Evolutionary conservation across 768 basidiomycete species (phyloP), one percentile per base, ranked within the genome.

Genomic region (Mycena epipterygia): DNA sequence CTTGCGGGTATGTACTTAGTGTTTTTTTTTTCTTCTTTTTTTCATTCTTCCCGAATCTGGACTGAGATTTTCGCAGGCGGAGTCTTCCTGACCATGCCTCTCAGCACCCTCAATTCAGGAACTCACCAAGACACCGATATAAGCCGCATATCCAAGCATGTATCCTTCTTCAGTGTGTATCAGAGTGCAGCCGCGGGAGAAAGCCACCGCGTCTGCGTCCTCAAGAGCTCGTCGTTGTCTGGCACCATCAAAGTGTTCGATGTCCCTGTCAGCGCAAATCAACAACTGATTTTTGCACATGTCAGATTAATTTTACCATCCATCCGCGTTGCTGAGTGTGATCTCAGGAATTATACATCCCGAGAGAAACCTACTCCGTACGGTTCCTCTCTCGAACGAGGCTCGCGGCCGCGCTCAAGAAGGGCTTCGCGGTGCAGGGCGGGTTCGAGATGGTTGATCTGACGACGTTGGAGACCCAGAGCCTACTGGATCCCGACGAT

Each of bases 241-340:
- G 91, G 89, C 62, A 93, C 93, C 21, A 91, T 94, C 81, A 93
- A 93, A 81, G 86, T 89, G 2, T 85, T 93, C 68, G 93, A 94
- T 23, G 60, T 86, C 89, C 2, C 84, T 93, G 67, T 73, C 37
- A 49, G 7, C 44, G 37, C 27, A 39, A 27, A 56, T 30, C 37
- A 64, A 3, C 52, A 57, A 1, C 29, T 69, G 37, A 11, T 25
- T 5, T 23, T 21, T 25, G 41, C 53, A n/a, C 51, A 3, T 32
- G 68, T 69, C 35, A 27, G 0, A 33, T 19, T 55, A 4, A 21
- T 29, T 0, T 1, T 21, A 25, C 33, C 92, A 94, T n/a, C 5
- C 14, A 35, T 6, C 1, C 30, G 2, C 58, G 19, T 6, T 35
- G 33, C 23, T 49, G 17, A n/a, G 21, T 8, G 1, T 37, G 6